Base-by-base conservation (phyloP, 1,284 basidiomycete genomes). In the Meripilus lineatus region DNA sequence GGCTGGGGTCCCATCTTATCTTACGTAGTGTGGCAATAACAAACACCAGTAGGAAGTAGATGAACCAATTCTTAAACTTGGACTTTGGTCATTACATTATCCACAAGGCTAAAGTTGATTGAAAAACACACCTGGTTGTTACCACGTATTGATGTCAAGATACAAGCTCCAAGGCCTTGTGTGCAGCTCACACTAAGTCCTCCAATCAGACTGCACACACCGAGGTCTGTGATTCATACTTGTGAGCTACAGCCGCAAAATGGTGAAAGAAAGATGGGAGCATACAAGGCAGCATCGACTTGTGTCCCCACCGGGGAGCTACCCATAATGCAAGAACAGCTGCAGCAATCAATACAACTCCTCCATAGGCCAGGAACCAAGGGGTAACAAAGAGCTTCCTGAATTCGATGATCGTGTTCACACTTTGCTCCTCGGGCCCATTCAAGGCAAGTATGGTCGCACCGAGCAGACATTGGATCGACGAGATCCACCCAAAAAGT, bases 121-220 rank as follows among this genome's bases (percentile, higher is more conserved):
- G 13, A 25, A 17, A 22, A 3, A 43, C 52, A 13, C 32, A 58
- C 62, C 50, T 64, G 61, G 47, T 59, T 62, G 10, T 63, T 69
- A 34, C 81, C 81, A 45, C 74, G 63, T 44, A 84, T 81, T 22
- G 72, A 73, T 1, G 81, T 79, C 23, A 86, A 63, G 50, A 84
- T 83, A 46, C 77, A 74, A 3, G 78, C 68, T 15, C 83, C 83
- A 11, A 86, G 65, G 4, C 82, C 83, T 43, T 78, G 77, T 3
- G 81, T 82, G 52, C 79, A 81, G 47, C 74, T 77, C 39, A 86
- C 83, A 45, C 74, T 77, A 35, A 86, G 69, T 0, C 83, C 82
- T 21, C 82, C 82, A 46, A 84, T 81, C 48, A 85, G 67, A 41
- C 74, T 77, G 62, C 82, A 85, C 24, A 81, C 74, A 14, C 65